Conservation (phyloP, 352 stramenopile species). For the Phytophthora palmivora region DNA sequence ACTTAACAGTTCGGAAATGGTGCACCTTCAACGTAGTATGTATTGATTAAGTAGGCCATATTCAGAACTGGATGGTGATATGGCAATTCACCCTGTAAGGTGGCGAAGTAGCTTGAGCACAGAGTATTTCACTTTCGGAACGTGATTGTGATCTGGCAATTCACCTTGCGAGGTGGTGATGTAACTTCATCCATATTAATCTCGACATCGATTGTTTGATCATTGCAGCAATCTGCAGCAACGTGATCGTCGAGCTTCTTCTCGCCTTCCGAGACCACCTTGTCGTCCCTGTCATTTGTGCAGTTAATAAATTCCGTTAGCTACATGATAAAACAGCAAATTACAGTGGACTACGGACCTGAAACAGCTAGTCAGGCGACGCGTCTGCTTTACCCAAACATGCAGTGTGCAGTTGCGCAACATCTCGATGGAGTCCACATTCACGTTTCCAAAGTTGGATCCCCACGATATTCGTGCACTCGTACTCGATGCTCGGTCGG, state of each 20-base stretch:
- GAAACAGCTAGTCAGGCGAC: no score
- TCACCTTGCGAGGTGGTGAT: not conserved
- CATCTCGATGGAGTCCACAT: slow-evolving; percentile 1
- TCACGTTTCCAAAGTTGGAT: not conserved
- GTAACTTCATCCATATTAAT: not conserved
- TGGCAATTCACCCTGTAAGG: no score
- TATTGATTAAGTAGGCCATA: no score
- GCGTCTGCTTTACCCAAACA: not conserved
- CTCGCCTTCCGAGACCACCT: not conserved
- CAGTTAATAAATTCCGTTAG: no score
- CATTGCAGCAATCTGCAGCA: not conserved
- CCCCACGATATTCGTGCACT: not conserved
- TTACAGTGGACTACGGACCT: not conserved
- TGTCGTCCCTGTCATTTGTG: not conserved
- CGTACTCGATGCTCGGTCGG: not conserved
- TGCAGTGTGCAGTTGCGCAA: not conserved
- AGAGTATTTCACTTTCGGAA: no score
- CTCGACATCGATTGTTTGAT: not conserved
- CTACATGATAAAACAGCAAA: not conserved
- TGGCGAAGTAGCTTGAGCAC: no score
- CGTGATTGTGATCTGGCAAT: no score
- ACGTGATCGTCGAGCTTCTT: not conserved
- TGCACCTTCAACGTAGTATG: no score
- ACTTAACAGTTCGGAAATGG: no score
- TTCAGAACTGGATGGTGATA: no score